These are phyloP conservation scores for Scheffersomyces ergatensis DNA, from an alignment of 805 yeast genomes.

Conservation along the genomic window DNA sequence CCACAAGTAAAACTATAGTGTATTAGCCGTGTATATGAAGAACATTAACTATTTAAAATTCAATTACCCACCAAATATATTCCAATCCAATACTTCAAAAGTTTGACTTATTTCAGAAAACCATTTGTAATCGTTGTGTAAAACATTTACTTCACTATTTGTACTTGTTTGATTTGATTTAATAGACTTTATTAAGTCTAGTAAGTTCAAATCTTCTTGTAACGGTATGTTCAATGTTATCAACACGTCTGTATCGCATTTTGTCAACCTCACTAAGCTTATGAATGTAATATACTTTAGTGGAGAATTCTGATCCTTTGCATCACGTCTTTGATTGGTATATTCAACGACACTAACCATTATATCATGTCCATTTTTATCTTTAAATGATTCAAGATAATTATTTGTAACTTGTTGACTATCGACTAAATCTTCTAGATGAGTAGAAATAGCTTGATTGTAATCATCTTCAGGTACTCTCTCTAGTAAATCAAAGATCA, in stretches of 20 bases:
- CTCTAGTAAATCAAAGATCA: slow-evolving; percentile 67
- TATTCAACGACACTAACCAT: slow-evolving; percentile 1
- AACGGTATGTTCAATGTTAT: slow-evolving; percentile 58
- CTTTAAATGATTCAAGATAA: slow-evolving; percentile 6
- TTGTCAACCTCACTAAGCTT: slow-evolving; percentile 53
- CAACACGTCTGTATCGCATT: slow-evolving; percentile 58
- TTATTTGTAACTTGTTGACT: slow-evolving; percentile 9
- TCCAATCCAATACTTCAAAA: slow-evolving; percentile 46
- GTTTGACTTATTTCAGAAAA: slow-evolving; percentile 25
- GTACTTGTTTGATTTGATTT: not conserved
- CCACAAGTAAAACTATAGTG: no score
- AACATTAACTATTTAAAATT: no score
- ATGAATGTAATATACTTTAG: slow-evolving; percentile 39
- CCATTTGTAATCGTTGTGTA: slow-evolving; percentile 12
- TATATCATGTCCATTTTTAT: not conserved
- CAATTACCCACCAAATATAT: no score
- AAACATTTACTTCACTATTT: not conserved
- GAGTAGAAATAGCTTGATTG: slow-evolving; percentile 47
- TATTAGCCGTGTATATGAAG: no score
- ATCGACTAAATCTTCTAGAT: slow-evolving; percentile 54
- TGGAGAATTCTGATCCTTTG: not conserved
- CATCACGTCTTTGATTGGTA: not conserved
- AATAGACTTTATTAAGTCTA: slow-evolving; percentile 4
- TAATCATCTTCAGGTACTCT: slow-evolving; percentile 31
- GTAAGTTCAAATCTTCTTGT: slow-evolving; percentile 7